Percentiles rank a stretch among this genome's conserved stretches.
Evolutionary conservation across 805 yeast genomes (phyloP).

Genomic region (Candida chauliodis): DNA sequence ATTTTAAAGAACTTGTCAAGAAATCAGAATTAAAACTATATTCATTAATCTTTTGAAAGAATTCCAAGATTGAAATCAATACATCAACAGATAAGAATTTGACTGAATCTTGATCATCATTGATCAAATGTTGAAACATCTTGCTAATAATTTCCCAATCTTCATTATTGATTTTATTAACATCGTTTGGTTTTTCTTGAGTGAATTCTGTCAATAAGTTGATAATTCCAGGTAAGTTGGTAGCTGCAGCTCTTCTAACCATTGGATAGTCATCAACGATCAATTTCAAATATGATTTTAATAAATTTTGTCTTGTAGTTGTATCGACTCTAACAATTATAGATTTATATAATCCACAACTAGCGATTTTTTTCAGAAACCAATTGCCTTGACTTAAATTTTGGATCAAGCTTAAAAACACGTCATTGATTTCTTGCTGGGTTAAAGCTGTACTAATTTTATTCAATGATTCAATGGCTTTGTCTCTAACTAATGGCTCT

Average conservation of each 20-base stretch:
- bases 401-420: slow-evolving; percentile 73
- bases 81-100: slow-evolving; percentile 87
- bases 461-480: slow-evolving; percentile 84
- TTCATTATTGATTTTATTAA: slow-evolving; percentile 45
- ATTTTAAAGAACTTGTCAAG: slow-evolving; percentile 59
- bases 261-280: slow-evolving; percentile 92
- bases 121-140: slow-evolving; percentile 74
- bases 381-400: slow-evolving; percentile 84
- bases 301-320: slow-evolving; percentile 54
- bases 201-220: slow-evolving; percentile 48
- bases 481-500: slow-evolving; percentile 94
- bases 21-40: slow-evolving; percentile 58
- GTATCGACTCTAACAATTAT: slow-evolving; percentile 59
- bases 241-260: slow-evolving; percentile 95
- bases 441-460: slow-evolving; percentile 61
- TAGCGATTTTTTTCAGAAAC: slow-evolving; percentile 90
- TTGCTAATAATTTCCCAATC: slow-evolving; percentile 77
- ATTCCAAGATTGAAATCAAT: slow-evolving; percentile 73
- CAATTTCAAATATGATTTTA: slow-evolving; percentile 65
- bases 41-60: slow-evolving; percentile 58
- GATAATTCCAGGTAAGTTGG: slow-evolving; percentile 71
- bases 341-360: slow-evolving; percentile 81
- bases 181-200: slow-evolving; percentile 31
- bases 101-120: slow-evolving; percentile 93
- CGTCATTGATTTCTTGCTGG: slow-evolving; percentile 57